phyloP scores from a whole-genome alignment of 495 filamentous ascomycete species.

The Xylaria sp. region DNA sequence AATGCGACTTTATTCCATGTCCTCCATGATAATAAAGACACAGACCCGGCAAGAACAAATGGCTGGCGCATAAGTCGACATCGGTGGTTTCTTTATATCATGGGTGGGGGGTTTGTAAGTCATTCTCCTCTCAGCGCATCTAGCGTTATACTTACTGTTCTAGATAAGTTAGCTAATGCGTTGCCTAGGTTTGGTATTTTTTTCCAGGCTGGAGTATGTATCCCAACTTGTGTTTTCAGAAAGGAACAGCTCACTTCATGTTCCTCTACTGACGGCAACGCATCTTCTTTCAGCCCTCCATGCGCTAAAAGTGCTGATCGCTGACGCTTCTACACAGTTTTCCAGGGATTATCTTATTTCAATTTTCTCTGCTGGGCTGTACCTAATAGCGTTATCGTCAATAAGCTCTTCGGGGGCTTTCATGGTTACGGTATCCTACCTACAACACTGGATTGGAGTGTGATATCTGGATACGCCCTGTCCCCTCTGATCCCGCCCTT shows the following conservation, averaged over 20 bases:
- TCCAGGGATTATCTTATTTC: constrained; percentile 64
- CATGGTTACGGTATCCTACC: constrained; percentile 67
- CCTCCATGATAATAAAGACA: constrained; percentile 67
- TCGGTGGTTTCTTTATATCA: constrained; percentile 67
- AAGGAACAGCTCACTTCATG: background rate
- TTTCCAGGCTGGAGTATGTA: constrained; percentile 59
- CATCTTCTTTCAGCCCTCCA: background rate
- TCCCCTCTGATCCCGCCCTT: constrained; percentile 74
- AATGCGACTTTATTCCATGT: constrained; percentile 71
- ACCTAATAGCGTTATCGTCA: constrained; percentile 68
- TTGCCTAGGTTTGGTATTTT: constrained; percentile 57
- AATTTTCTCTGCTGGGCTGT: constrained; percentile 69
- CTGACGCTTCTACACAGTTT: constrained; percentile 39
- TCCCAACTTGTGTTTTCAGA: background rate
- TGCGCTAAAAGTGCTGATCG: background rate
- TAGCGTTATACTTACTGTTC: constrained; percentile 36
- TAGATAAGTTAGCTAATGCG: constrained; percentile 41
- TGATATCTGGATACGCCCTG: constrained; percentile 67
- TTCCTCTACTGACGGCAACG: background rate
- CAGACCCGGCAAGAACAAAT: constrained; percentile 63
- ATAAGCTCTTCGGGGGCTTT: constrained; percentile 71
- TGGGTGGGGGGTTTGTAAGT: constrained; percentile 53
- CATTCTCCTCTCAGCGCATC: constrained; percentile 47
- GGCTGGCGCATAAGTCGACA: constrained; percentile 73
- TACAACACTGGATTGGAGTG: constrained; percentile 70